Conservation (phyloP, 352 stramenopile species). For the Pythium aphanidermatum region DNA sequence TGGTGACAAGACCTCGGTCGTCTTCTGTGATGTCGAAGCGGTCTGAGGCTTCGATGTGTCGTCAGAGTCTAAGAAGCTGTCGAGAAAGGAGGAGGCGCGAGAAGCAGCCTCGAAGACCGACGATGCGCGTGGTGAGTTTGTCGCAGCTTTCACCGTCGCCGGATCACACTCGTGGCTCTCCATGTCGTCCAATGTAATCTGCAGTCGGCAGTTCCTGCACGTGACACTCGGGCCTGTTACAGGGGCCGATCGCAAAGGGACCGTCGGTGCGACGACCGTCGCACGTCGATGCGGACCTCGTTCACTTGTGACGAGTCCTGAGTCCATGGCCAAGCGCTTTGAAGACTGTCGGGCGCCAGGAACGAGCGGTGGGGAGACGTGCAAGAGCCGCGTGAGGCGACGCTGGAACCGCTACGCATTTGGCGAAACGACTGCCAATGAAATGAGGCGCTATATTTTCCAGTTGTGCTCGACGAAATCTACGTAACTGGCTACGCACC, state of each 20-base stretch:
- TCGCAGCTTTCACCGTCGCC: slow-evolving; percentile 15
- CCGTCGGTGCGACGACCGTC: slow-evolving; percentile 4
- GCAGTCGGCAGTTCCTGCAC: slow-evolving; percentile 44
- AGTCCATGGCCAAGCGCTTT: slow-evolving; percentile 28
- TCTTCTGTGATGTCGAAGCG: slow-evolving; percentile 10
- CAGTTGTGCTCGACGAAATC: too few species aligned
- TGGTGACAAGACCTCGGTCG: not conserved
- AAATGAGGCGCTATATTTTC: too few species aligned
- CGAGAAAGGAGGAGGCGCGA: slow-evolving; percentile 27
- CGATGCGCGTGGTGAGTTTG: slow-evolving; percentile 6
- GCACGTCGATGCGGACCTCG: slow-evolving; percentile 8
- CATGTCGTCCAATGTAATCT: slow-evolving; percentile 51
- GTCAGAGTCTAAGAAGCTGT: slow-evolving; percentile 28
- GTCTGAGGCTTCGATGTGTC: not conserved
- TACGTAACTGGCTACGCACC: too few species aligned
- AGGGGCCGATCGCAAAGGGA: not conserved
- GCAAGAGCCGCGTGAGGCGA: too few species aligned
- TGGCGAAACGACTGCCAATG: too few species aligned
- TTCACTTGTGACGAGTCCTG: slow-evolving; percentile 47
- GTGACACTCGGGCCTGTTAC: slow-evolving; percentile 27
- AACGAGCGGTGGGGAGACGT: too few species aligned
- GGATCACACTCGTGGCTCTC: slow-evolving; percentile 53
- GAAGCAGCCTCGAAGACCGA: slow-evolving; percentile 8
- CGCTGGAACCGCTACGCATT: too few species aligned
- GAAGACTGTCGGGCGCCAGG: too few species aligned